Evolutionary conservation across 306 rosid genomes (phyloP).

Genomic region (Prunus mongolica): DNA sequence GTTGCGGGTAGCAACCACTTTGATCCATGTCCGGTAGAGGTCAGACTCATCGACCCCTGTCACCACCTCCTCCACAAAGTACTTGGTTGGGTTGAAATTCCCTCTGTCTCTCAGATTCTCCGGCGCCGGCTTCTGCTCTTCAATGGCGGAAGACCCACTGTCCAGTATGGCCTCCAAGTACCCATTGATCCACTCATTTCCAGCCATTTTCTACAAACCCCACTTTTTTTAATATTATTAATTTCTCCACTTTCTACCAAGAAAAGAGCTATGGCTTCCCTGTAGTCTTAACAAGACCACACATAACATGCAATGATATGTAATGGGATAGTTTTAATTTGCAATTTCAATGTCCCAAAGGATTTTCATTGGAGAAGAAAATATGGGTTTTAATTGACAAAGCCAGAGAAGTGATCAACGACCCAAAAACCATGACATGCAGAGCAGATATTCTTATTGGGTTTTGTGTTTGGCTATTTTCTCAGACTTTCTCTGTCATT

Average conservation of each 20-base stretch:
- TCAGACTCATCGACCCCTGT: conserved; percentile 87
- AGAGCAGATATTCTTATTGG: not conserved
- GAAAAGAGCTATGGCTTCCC: not conserved
- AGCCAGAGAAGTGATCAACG: not conserved
- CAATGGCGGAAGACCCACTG: conserved; percentile 69
- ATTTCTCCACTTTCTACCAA: not conserved
- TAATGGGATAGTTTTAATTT: not conserved
- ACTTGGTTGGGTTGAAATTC: conserved; percentile 78
- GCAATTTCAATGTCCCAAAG: not conserved
- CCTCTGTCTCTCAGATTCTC: conserved; percentile 54
- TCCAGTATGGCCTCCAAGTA: conserved; percentile 85
- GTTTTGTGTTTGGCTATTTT: not conserved
- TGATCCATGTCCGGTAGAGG: conserved; percentile 86
- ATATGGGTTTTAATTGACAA: not conserved
- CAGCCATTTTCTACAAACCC: conserved; percentile 50
- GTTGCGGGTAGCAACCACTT: conserved; percentile 90
- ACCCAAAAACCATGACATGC: not conserved
- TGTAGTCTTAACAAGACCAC: no score
- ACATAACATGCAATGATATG: not conserved
- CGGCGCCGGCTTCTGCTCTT: conserved; percentile 61
- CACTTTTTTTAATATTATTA: no score
- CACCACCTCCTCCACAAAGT: conserved; percentile 93
- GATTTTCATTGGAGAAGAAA: not conserved
- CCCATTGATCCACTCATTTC: conserved; percentile 94
- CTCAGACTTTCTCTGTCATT: not conserved